A percentile compares a stretch with the other conserved stretches of the same genome.
Evolutionary conservation across 768 basidiomycete genomes (phyloP).

Genomic region (Boletales sp.): DNA sequence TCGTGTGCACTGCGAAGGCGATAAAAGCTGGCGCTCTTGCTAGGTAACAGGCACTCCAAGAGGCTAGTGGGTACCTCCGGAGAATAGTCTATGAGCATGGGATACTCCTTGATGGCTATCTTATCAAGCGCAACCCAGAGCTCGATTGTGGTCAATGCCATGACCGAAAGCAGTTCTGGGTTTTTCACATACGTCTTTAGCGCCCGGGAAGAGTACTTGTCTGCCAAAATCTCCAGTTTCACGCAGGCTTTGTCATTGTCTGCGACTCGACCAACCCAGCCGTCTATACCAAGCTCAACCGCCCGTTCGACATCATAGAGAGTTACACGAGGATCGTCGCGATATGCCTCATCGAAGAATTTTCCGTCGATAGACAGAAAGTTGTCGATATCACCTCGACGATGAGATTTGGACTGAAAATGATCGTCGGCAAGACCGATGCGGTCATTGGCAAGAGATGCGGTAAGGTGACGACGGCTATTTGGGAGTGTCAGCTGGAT

Average conservation of each 20-base stretch:
- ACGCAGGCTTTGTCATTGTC: constrained; percentile 10
- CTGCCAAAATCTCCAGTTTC: constrained; percentile 21
- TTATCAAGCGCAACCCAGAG: constrained; percentile 38
- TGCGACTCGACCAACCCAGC: constrained; percentile 29
- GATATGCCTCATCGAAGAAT: constrained; percentile 10
- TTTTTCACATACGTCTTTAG: constrained; percentile 31
- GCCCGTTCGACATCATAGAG: constrained; percentile 38
- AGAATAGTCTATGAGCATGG: constrained; percentile 29
- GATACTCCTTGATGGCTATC: constrained; percentile 14
- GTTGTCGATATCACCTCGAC: constrained; percentile 11
- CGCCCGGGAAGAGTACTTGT: constrained; percentile 28
- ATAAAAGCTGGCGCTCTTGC: constrained; percentile 23
- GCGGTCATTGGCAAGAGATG: constrained; percentile 6
- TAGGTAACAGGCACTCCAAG: constrained; percentile 27
- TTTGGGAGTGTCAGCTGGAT: constrained; percentile 31
- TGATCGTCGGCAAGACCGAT: background rate
- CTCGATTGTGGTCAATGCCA: constrained; percentile 39
- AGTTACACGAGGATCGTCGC: constrained; percentile 10
- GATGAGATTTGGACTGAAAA: constrained; percentile 3
- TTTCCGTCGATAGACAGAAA: constrained; percentile 12
- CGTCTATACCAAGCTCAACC: constrained; percentile 29
- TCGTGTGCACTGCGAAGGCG: constrained; percentile 24
- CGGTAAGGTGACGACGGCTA: constrained; percentile 28
- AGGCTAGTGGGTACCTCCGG: constrained; percentile 31
- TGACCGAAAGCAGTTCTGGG: constrained; percentile 39